phyloP scores from a whole-genome alignment of 441 rosid genomes.

The Flueggea neowawraea region DNA sequence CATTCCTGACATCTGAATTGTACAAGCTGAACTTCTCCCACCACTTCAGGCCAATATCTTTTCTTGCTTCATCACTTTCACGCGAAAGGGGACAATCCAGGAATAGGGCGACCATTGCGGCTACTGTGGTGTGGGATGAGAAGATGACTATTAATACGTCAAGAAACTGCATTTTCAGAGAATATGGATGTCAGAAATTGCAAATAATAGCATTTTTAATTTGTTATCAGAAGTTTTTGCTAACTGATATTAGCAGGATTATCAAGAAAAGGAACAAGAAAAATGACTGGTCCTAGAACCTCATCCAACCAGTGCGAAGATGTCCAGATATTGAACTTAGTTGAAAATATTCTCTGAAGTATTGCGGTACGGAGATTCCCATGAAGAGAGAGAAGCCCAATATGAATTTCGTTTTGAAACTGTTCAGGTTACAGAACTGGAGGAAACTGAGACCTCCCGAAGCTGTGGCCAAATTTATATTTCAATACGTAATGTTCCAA shows the following conservation, averaged over 20 bases:
- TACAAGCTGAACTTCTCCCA: slow-evolving; percentile 64
- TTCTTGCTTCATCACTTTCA: slow-evolving; percentile 42
- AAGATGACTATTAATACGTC: slow-evolving; percentile 55
- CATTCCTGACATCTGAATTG: slow-evolving; percentile 62
- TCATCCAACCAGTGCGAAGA: slow-evolving; percentile 36
- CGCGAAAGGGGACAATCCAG: no score
- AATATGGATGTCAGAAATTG: no score
- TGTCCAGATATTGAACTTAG: slow-evolving; percentile 31
- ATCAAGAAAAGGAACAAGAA: not conserved
- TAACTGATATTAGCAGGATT: no score
- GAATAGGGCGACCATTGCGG: slow-evolving; percentile 46
- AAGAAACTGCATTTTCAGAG: slow-evolving; percentile 41
- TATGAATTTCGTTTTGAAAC: slow-evolving; percentile 56
- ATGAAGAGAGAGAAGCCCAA: slow-evolving; percentile 66
- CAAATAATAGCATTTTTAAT: no score
- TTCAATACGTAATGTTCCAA: not conserved
- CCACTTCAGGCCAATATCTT: slow-evolving; percentile 70
- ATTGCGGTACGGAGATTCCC: slow-evolving; percentile 68
- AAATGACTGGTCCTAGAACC: not conserved
- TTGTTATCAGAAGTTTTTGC: no score
- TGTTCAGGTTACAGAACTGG: slow-evolving; percentile 75
- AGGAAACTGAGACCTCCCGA: slow-evolving; percentile 64
- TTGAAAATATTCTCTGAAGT: slow-evolving; percentile 58
- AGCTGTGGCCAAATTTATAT: slow-evolving; percentile 26
- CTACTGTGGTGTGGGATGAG: slow-evolving; percentile 56